A percentile compares a stretch with the other conserved stretches of the same genome.
Conservation (phyloP, 2,329 filamentous ascomycete species). For the Fusarium neocosmosporiellum region DNA sequence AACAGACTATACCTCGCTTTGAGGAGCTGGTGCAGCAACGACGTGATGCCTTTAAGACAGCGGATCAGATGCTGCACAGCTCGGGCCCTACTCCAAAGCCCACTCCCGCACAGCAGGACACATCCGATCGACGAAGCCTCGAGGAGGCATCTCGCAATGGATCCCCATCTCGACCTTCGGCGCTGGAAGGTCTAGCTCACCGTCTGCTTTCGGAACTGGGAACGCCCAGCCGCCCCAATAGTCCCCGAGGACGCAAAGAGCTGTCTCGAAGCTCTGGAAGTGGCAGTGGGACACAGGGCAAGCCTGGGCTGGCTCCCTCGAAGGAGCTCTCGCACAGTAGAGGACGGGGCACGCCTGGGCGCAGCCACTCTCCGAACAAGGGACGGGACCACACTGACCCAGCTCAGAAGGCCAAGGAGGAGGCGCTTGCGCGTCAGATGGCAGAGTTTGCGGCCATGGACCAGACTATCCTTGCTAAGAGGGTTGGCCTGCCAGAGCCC, state of each 20-base stretch:
- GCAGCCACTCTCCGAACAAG: conserved; percentile 57
- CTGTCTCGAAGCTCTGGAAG: conserved; percentile 46
- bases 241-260: conserved; percentile 64
- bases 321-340: conserved; percentile 58
- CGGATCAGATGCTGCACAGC: conserved; percentile 60
- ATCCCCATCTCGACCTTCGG: conserved; percentile 66
- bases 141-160: conserved; percentile 58
- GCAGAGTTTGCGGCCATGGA: conserved; percentile 73
- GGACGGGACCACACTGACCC: conserved; percentile 41
- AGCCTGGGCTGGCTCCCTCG: conserved; percentile 51
- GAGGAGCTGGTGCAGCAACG: conserved; percentile 76
- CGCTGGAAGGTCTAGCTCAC: conserved; percentile 71
- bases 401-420: conserved; percentile 47
- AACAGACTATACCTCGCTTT: conserved; percentile 75
- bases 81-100: conserved; percentile 45
- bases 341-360: conserved; percentile 44
- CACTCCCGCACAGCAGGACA: conserved; percentile 47
- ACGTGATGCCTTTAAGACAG: conserved; percentile 72
- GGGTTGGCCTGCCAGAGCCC: conserved; percentile 60
- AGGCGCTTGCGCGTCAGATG: conserved; percentile 60
- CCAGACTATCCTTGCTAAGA: conserved; percentile 68
- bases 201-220: conserved; percentile 70
- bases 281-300: conserved; percentile 47
- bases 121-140: conserved; percentile 56
- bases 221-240: conserved; percentile 62